These are phyloP conservation scores for Xylaria sp. DNA, from an alignment of 495 filamentous ascomycete species.

Conservation along the genomic window DNA sequence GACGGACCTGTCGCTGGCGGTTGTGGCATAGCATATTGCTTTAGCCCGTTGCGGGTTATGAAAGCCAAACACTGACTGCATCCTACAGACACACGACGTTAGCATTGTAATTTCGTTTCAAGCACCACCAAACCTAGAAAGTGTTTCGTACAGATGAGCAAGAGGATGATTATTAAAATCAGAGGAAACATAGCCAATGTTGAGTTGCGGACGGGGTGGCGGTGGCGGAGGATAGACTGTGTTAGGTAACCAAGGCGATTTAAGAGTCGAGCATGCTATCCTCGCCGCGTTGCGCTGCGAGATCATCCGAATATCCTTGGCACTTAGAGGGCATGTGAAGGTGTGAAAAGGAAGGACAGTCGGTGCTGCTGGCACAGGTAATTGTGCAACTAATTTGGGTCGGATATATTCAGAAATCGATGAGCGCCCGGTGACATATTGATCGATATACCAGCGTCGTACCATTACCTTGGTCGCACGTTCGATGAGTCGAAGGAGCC, in stretches of 20 bases:
- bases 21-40: slow-evolving; percentile 98
- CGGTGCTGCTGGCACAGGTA: slow-evolving; percentile 87
- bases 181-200: slow-evolving; percentile 94
- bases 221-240: slow-evolving; percentile 83
- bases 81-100: slow-evolving; percentile 50
- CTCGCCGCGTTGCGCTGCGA: slow-evolving; percentile 94
- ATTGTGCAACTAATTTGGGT: slow-evolving; percentile 73
- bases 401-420: slow-evolving; percentile 69
- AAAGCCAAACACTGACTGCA: slow-evolving; percentile 98
- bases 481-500: slow-evolving; percentile 85
- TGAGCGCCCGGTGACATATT: slow-evolving; percentile 69
- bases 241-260: slow-evolving; percentile 82
- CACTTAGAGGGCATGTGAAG: slow-evolving; percentile 92
- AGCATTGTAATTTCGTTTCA: slow-evolving; percentile 3
- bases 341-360: slow-evolving; percentile 99
- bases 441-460: slow-evolving; percentile 90
- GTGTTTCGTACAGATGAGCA: slow-evolving; percentile 71
- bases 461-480: slow-evolving; percentile 76
- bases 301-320: slow-evolving; percentile 92
- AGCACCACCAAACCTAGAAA: slow-evolving; percentile 6
- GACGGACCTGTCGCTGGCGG: slow-evolving; percentile 85
- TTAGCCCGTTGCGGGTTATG: slow-evolving; percentile 76
- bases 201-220: slow-evolving; percentile 82
- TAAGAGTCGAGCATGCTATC: slow-evolving; percentile 88
- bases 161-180: slow-evolving; percentile 99